phyloP scores from a whole-genome alignment of 306 rosid species.

The Styphnolobium japonicum region DNA sequence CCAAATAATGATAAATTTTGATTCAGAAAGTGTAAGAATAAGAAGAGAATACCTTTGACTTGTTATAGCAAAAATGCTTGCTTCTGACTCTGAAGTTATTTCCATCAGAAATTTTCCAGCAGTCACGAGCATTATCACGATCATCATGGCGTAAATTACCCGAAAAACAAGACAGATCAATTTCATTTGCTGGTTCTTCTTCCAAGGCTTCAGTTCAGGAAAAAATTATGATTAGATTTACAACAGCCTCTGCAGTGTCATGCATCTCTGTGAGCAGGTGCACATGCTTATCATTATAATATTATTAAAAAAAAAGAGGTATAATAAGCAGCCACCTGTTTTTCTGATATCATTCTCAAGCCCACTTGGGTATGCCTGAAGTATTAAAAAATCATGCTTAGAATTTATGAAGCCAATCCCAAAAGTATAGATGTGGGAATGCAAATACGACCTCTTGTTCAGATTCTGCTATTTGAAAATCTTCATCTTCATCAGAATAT shows the following conservation, averaged over 20 bases:
- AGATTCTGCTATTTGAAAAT: slow-evolving; percentile 82
- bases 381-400: slow-evolving; percentile 8
- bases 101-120: slow-evolving; percentile 96
- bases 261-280: slow-evolving; percentile 5
- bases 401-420: slow-evolving; percentile 15
- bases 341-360: slow-evolving; percentile 56
- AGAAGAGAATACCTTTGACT: slow-evolving; percentile 67
- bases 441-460: slow-evolving; percentile 73
- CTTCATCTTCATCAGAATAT: slow-evolving; percentile 96
- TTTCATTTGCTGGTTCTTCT: slow-evolving; percentile 73
- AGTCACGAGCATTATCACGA: slow-evolving; percentile 84
- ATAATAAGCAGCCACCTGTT: slow-evolving; percentile 49
- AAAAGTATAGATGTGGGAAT: slow-evolving; percentile 16
- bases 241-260: neutral
- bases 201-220: slow-evolving; percentile 57
- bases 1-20: slow-evolving; percentile 5
- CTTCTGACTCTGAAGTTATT: slow-evolving; percentile 94
- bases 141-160: slow-evolving; percentile 78
- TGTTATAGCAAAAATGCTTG: slow-evolving; percentile 82
- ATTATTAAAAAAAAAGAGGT: neutral
- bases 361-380: slow-evolving; percentile 63
- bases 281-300: neutral
- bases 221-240: slow-evolving; percentile 36
- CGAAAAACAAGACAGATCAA: slow-evolving; percentile 87
- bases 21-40: slow-evolving; percentile 16